A percentile compares a stretch with the other conserved stretches of the same genome.
Evolutionary conservation across 2,329 filamentous ascomycete species (phyloP).

Genomic region (Pseudocercospora pini-densiflorae): DNA sequence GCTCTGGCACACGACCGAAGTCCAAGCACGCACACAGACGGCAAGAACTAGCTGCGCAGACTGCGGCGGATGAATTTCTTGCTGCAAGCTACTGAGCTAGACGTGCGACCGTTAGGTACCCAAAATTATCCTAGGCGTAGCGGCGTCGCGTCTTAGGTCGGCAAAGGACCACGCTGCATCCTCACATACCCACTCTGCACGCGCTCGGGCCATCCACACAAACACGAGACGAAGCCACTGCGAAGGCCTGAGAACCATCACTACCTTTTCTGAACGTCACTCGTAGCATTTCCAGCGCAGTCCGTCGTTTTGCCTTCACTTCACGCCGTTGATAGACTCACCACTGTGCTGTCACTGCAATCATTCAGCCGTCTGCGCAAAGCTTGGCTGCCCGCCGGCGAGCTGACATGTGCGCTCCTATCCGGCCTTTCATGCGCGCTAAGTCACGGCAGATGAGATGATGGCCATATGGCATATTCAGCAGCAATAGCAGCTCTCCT

Average conservation of each 20-base stretch:
- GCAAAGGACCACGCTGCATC: conserved; percentile 1
- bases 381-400: not conserved
- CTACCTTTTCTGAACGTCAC: not conserved
- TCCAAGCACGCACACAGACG: no score
- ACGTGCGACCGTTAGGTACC: not conserved
- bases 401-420: conserved; percentile 1
- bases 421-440: not conserved
- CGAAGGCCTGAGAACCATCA: conserved; percentile 4
- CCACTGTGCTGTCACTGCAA: no score
- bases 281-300: not conserved
- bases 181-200: not conserved
- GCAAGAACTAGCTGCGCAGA: no score
- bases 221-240: not conserved
- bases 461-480: not conserved
- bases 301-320: not conserved
- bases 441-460: conserved; percentile 2
- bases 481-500: not conserved
- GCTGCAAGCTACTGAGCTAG: not conserved
- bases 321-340: not conserved
- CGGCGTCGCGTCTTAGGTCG: not conserved
- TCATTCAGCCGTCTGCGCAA: not conserved
- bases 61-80: not conserved
- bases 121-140: not conserved
- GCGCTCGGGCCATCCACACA: conserved; percentile 1
- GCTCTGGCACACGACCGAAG: no score